A percentile compares a stretch with the other conserved stretches of the same genome.
Conservation (phyloP, 176 grass and related monocot species). For the Chloris gayana region DNA sequence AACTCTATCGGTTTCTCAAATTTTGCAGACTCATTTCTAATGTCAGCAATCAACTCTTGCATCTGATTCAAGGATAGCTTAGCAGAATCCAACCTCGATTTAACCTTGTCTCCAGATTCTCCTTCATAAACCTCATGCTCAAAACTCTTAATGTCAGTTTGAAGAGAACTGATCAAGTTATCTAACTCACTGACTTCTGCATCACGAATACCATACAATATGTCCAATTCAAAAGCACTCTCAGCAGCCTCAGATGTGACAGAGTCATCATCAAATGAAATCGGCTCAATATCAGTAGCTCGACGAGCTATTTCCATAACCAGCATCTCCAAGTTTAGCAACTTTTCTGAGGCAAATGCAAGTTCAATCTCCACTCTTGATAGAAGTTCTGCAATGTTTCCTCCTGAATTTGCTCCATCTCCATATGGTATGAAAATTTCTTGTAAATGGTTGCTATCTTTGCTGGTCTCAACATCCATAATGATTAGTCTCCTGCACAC, state of each 20-base stretch:
- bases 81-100: constrained; percentile 58
- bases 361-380: constrained; percentile 71
- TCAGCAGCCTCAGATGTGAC: constrained; percentile 51
- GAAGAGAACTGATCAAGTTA: constrained; percentile 62
- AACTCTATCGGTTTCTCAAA: constrained; percentile 64
- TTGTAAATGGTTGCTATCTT: constrained; percentile 33
- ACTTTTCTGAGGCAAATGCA: constrained; percentile 80
- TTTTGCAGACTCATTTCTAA: constrained; percentile 65
- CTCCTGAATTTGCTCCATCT: constrained; percentile 28
- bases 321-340: constrained; percentile 85
- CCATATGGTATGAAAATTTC: constrained; percentile 15
- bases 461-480: constrained; percentile 41
- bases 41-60: constrained; percentile 72
- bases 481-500: constrained; percentile 31
- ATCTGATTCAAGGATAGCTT: constrained; percentile 63
- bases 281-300: constrained; percentile 61
- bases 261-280: constrained; percentile 46
- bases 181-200: constrained; percentile 81
- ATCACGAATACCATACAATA: constrained; percentile 61
- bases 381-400: constrained; percentile 53
- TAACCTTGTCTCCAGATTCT: constrained; percentile 52
- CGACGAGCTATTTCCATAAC: constrained; percentile 74
- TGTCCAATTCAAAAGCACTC: constrained; percentile 71
- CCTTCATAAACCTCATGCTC: constrained; percentile 43
- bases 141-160: constrained; percentile 62